Base-by-base conservation (phyloP, 2,329 filamentous ascomycete species). In the Bertia moriformis region DNA sequence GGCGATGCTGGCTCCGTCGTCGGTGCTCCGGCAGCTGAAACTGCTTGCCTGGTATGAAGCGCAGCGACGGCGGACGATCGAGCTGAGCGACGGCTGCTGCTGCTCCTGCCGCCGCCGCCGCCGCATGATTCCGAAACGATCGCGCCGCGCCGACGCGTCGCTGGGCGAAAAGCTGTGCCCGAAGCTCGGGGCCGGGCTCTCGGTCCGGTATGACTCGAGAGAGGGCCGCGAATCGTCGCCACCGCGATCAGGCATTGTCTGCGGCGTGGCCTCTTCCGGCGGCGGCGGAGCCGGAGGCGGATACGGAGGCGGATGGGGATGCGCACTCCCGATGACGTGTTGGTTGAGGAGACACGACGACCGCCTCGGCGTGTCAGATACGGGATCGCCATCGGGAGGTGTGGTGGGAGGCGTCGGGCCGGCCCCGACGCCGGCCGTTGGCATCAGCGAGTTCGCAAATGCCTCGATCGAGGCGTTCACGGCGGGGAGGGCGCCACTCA, bases 21-120 rank as follows among this genome's bases (percentile, higher is more conserved):
- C 56, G 1, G 67, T 71, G 7, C 66, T 66, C 18, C 61, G 65
- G 12, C 61, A 62, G 12, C 58, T 62, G 13, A 69, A 56, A 1
- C 66, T 66, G 46, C 74, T 80, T n/a, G n/a, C n/a, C 14, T 73
- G 68, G 38, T 72, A 72, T 0, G 78, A 83, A 7, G 69, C 69
- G 50, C 69, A 70, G 10, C 73, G 70, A 18, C 66, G 59, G 38
- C 69, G 64, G 2, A 70, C 64, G n/a, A 61, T 52, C 0, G 72
- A 74, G 32, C 60, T 62, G 35, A 63, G 56, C 1, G 71, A 72
- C 33, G 59, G 36, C 64, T 66, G 4, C 66, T 69, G 20, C 58
- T 60, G 37, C 61, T 65, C 1, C 69, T 67, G 62, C 41, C 66
- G 60, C 13, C 50, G 53, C 39, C 70, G 69, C 19, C 45, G 50